Conservation (phyloP, 2,329 filamentous ascomycete genomes). For the Setomelanomma holmii region DNA sequence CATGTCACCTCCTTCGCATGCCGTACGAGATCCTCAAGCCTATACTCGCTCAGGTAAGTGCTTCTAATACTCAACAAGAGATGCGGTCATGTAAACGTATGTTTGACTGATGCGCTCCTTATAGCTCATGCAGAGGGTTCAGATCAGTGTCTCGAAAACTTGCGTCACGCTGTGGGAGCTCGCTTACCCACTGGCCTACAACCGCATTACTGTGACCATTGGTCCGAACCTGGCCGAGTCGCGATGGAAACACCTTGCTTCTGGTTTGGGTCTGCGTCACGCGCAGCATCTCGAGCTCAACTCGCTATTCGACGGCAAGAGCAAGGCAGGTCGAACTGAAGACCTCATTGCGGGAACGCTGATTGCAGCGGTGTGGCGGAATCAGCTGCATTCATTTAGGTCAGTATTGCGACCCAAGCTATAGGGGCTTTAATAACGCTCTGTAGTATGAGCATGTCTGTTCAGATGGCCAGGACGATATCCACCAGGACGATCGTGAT, state of each 20-base stretch:
- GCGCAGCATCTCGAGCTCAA: conserved; percentile 2
- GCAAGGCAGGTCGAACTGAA: not conserved
- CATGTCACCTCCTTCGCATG: conserved; percentile 4
- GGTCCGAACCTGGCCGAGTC: not conserved
- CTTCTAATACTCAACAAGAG: no score
- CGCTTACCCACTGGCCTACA: conserved; percentile 3
- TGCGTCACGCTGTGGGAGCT: not conserved
- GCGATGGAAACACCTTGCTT: conserved; percentile 2
- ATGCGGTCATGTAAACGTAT: no score
- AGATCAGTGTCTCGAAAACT: conserved; percentile 6
- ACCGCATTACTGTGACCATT: not conserved
- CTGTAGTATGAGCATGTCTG: not conserved
- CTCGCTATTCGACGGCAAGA: not conserved
- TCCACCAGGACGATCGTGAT: not conserved
- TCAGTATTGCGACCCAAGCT: not conserved
- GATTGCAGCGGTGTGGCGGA: not conserved
- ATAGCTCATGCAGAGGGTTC: not conserved
- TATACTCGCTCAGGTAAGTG: not conserved
- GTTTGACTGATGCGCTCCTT: not conserved
- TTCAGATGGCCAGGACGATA: not conserved
- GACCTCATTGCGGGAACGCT: not conserved
- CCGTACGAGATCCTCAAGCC: conserved; percentile 8
- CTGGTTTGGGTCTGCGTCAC: not conserved
- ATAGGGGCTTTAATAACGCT: not conserved
- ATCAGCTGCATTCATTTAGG: conserved; percentile 4